Conservation (phyloP, 164 flowering plant species). For the Cinnamomum chago region DNA sequence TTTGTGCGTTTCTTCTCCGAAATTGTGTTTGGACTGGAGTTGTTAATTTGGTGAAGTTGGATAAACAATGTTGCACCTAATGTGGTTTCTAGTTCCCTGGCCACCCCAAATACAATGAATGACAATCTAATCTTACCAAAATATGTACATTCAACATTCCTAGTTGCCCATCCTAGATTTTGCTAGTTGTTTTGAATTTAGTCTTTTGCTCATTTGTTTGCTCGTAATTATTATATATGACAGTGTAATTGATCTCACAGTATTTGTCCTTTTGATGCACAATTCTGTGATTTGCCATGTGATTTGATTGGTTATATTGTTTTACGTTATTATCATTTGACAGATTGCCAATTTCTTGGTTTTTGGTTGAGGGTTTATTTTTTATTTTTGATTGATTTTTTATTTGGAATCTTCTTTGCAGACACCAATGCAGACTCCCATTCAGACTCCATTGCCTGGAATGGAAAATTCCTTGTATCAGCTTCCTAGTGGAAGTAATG, state of each 20-base stretch:
- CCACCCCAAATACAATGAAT: neutral
- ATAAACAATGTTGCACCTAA: too few species aligned
- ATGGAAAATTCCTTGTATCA: slow-evolving; percentile 58
- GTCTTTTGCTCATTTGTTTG: too few species aligned
- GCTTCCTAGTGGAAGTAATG: slow-evolving; percentile 52
- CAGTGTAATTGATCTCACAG: neutral
- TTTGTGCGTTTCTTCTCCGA: neutral
- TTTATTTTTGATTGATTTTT: neutral
- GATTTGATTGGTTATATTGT: neutral
- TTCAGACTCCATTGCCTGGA: slow-evolving; percentile 60
- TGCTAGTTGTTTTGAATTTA: neutral
- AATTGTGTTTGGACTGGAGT: too few species aligned
- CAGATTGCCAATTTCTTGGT: neutral
- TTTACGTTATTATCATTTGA: too few species aligned
- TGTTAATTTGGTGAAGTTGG: too few species aligned
- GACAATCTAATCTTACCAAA: neutral
- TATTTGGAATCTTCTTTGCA: slow-evolving; percentile 19
- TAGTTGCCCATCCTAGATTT: neutral
- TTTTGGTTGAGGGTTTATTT: neutral
- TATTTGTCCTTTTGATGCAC: neutral
- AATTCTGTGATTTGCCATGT: neutral
- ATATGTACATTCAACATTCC: neutral
- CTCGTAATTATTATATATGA: too few species aligned
- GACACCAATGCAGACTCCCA: slow-evolving; percentile 85
- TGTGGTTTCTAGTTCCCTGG: too few species aligned